These are phyloP conservation scores for Phytophthora europaea DNA, from an alignment of 352 stramenopile species.

Conservation along the genomic window DNA sequence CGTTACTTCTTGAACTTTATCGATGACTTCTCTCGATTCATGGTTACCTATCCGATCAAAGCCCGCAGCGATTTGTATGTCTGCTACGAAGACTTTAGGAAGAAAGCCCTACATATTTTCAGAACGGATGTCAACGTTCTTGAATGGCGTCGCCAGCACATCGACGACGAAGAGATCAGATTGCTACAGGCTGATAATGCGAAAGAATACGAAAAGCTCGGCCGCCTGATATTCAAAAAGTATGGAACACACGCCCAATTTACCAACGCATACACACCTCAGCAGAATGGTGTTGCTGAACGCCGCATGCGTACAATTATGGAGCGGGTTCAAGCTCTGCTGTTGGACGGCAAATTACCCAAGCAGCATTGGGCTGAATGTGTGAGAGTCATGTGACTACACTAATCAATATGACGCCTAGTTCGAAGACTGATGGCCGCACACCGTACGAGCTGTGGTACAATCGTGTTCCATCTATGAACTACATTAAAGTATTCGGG, in stretches of 20 bases:
- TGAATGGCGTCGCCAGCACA: background rate
- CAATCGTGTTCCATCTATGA: constrained; percentile 3
- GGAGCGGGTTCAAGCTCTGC: constrained; percentile 5
- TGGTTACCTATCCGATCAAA: background rate
- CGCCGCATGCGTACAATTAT: background rate
- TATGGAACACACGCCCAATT: constrained; percentile 24
- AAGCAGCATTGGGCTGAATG: constrained; percentile 14
- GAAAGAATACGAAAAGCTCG: constrained; percentile 17
- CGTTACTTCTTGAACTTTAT: background rate
- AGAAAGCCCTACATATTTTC: background rate
- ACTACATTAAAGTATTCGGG: constrained; percentile 13
- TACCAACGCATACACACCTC: constrained; percentile 13
- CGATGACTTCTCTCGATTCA: background rate
- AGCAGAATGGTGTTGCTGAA: constrained; percentile 16
- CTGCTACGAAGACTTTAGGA: background rate
- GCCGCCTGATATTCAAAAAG: background rate
- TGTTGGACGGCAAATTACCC: background rate
- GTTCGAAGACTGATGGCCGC: background rate
- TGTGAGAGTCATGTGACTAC: constrained; percentile 14
- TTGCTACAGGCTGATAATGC: constrained; percentile 3
- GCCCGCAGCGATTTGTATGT: background rate
- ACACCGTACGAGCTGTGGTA: constrained; percentile 14
- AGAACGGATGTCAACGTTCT: background rate
- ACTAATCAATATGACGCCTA: constrained; percentile 16
- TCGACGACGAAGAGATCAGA: background rate